Evolutionary conservation across 805 yeast genomes (phyloP), one percentile per base, ranked within the genome.

Genomic region (Deakozyma indianensis): DNA sequence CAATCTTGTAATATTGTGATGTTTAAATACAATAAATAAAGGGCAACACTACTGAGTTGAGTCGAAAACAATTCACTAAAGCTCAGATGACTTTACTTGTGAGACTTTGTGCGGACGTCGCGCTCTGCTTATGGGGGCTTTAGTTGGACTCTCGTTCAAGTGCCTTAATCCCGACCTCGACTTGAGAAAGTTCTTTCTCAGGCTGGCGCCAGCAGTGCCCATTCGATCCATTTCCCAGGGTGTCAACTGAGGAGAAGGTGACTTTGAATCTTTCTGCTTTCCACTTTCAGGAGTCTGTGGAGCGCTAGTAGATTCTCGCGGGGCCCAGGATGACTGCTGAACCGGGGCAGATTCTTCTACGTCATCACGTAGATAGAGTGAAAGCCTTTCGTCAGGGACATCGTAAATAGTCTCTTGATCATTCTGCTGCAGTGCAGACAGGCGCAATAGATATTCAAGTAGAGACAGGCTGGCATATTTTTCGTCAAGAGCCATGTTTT

Each of bases 371-470:
- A 83, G 60, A 51, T 79, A 83, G 1, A 78, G 53, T 2, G 77
- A 61, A 9, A 83, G 61, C 27, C 80, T 68, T 56, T 83, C 90
- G 56, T 83, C 92, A n/a, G 71, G 70, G 7, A 77, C 71, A 4
- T 73, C 63, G 5, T 75, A 55, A 2, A 80, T 60, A 1, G 78
- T 66, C 22, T 57, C 62, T 49, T 74, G 77, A 52, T 80, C 87
- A 48, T 66, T 73, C 11, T 71, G 64, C 55, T 83, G 87, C 15
- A 82, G 60, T 0, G 79, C 74, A 14, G 73, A 59, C 15, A 83
- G 63, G 35, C 90, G 62, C 0, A 81, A 53, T 3, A 82, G 48
- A 52, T 81, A 82, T 56, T 83, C 87, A 2, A 82, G 59, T 18
- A 81, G 58, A 0, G 84, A 73, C 18, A 81, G 63, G 1, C 75